Base-by-base conservation (phyloP, 257 asterid species). In the Nicotiana attenuata region DNA sequence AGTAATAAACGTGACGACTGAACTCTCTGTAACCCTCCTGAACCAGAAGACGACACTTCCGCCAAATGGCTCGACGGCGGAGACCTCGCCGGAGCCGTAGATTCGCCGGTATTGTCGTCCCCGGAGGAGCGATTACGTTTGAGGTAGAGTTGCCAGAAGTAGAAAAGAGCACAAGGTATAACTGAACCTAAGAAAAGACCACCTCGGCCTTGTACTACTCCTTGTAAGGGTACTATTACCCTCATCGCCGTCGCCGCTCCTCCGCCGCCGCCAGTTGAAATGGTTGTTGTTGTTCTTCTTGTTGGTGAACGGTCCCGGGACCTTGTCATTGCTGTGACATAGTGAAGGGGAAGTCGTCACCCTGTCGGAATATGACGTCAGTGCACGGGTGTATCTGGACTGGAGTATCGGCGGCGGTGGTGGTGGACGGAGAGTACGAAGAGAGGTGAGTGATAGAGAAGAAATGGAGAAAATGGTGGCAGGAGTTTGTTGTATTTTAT, bases 141-240 rank as follows among this genome's bases (percentile, higher is more conserved):
- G 45, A 90, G 86, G 80, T 89, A 90, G 9, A 92, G 87, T 80
- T 92, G 94, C 69, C 89, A 89, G 69, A 92, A 92, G 85, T 90
- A 92, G 88, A 92, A 89, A 57, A 92, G 94, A 82, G 91, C 94
- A 67, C 94, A 92, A 15, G 94, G 97, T 50, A 90, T 89, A 4
- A 86, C 89, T 26, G 97, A 90, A 57, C 94, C 97, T 5, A 90
- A 76, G 78, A 90, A 84, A 17, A 92, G 89, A 38, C 97, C 97
- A 8, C 94, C 97, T 38, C 93, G 85, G 84, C 97, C 94, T 84
- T 92, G 92, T 33, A 92, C 92, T 55, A 90, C 83, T 24, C 93
- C 94, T 80, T 90, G 94, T 83, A 90, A 86, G 86, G 96, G 97
- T n/a, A 92, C 97, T 65, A 92, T 89, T 28, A 92, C 91, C 93